A percentile compares a stretch with the other conserved stretches of the same genome.
phyloP scores from a whole-genome alignment of 75 land plant species.

The Ceratopteris richardii region DNA sequence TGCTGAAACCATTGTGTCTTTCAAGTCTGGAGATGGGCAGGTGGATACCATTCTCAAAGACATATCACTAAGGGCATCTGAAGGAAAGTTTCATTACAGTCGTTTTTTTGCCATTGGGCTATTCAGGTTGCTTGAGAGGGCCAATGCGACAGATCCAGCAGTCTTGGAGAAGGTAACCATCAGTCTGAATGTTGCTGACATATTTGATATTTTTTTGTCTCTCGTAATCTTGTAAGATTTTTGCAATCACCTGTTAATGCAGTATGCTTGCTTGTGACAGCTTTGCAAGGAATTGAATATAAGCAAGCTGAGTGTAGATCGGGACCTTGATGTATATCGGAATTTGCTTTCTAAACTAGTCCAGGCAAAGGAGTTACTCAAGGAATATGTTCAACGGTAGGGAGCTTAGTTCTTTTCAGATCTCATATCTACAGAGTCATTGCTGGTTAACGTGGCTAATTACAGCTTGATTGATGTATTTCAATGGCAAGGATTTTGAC shows the following conservation, averaged over 20 bases:
- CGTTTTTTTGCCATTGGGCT: slow-evolving; percentile 97
- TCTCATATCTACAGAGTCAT: too few relatives aligned
- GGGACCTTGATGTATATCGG: slow-evolving; percentile 96
- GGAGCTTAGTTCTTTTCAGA: too few relatives aligned
- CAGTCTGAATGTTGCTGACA: too few relatives aligned
- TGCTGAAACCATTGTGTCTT: slow-evolving; percentile 56
- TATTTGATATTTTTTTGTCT: not conserved
- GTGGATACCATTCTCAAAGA: slow-evolving; percentile 69
- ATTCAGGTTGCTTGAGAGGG: slow-evolving; percentile 81
- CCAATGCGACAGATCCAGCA: slow-evolving; percentile 92
- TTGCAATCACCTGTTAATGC: not conserved
- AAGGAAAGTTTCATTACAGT: slow-evolving; percentile 82
- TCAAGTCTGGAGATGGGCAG: slow-evolving; percentile 79
- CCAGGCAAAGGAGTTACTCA: slow-evolving; percentile 93
- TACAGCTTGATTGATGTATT: too few relatives aligned
- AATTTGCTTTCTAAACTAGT: slow-evolving; percentile 88
- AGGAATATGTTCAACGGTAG: slow-evolving; percentile 92
- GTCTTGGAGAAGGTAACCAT: slow-evolving; percentile 83
- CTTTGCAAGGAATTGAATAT: slow-evolving; percentile 85
- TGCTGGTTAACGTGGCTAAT: too few relatives aligned
- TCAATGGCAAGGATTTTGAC: not conserved
- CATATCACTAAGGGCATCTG: slow-evolving; percentile 73
- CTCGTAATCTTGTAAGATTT: not conserved
- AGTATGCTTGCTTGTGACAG: slow-evolving; percentile 26
- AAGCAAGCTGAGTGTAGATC: slow-evolving; percentile 81